Conservation (phyloP, 805 yeast species). For the Hanseniaspora clermontiae region DNA sequence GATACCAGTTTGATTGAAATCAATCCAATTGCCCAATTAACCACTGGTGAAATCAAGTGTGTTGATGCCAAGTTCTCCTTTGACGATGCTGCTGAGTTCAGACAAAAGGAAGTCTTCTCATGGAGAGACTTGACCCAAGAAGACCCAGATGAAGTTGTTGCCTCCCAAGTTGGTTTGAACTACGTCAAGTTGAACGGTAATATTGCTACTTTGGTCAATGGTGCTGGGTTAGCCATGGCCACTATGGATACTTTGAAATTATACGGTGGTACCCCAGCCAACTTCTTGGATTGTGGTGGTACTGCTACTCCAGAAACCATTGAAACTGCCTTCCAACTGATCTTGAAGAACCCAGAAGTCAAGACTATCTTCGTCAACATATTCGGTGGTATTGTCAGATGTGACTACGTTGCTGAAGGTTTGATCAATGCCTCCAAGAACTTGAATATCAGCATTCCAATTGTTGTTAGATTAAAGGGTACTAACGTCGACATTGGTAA, state of each 20-base stretch:
- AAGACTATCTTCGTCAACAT: slow-evolving; percentile 95
- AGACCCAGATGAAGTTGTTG: slow-evolving; percentile 93
- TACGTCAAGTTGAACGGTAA: slow-evolving; percentile 96
- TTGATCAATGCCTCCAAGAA: slow-evolving; percentile 88
- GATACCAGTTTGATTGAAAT: slow-evolving; percentile 98
- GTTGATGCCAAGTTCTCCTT: slow-evolving; percentile 99
- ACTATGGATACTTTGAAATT: slow-evolving; percentile 98
- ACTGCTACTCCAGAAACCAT: slow-evolving; percentile 98
- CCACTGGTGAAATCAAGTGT: slow-evolving; percentile 73
- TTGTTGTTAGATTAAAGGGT: slow-evolving; percentile 97
- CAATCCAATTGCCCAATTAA: slow-evolving; percentile 90
- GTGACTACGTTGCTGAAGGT: slow-evolving; percentile 97
- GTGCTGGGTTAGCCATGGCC: slow-evolving; percentile 99
- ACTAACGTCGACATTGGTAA: slow-evolving; percentile 86
- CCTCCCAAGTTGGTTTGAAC: slow-evolving; percentile 79
- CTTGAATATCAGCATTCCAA: slow-evolving; percentile 82
- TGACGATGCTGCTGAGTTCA: slow-evolving; percentile 90
- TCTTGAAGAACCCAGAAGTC: slow-evolving; percentile 77
- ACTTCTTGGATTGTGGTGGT: slow-evolving; percentile 99
- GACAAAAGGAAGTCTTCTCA: slow-evolving; percentile 85
- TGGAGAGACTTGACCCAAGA: slow-evolving; percentile 98
- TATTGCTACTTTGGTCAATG: slow-evolving; percentile 97
- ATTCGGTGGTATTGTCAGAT: slow-evolving; percentile 98
- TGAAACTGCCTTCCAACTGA: slow-evolving; percentile 89
- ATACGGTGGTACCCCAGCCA: slow-evolving; percentile 97